phyloP scores from a whole-genome alignment of 768 basidiomycete species.

The Rhodotorula diobovata region DNA sequence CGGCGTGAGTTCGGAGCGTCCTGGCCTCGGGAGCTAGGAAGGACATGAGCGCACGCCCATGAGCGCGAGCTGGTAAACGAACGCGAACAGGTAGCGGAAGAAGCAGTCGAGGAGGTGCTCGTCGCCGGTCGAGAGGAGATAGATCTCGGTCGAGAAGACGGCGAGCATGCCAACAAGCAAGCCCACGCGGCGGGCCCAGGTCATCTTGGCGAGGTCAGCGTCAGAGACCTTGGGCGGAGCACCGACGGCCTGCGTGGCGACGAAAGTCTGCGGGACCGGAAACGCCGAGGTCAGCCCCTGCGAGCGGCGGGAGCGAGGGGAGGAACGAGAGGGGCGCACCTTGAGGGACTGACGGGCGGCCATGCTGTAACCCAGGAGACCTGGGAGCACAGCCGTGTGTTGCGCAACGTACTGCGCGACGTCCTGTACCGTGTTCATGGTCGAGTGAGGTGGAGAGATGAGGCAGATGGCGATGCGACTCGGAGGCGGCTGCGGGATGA shows the following conservation, averaged over 20 bases:
- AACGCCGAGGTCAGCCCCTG: background rate
- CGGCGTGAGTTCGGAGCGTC: too few relatives aligned
- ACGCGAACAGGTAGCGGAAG: conserved; percentile 15
- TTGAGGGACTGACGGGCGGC: conserved; percentile 10
- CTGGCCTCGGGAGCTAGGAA: too few relatives aligned
- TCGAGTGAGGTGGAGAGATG: too few relatives aligned
- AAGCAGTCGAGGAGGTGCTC: conserved; percentile 7
- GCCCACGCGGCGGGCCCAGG: background rate
- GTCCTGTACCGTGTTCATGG: background rate
- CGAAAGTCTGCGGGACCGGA: background rate
- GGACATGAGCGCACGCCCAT: conserved; percentile 12
- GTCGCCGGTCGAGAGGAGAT: background rate
- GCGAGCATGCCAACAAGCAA: background rate
- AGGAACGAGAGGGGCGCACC: background rate
- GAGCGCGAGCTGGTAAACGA: conserved; percentile 10
- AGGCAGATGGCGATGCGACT: background rate
- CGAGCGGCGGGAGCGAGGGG: background rate
- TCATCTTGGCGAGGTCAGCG: background rate
- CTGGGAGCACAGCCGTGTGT: conserved; percentile 6
- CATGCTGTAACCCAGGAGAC: conserved; percentile 2
- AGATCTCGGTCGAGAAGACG: conserved; percentile 15
- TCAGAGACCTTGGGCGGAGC: conserved; percentile 12
- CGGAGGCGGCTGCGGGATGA: too few relatives aligned
- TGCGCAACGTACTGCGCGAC: background rate
- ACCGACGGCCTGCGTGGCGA: conserved; percentile 3